Conservation (phyloP, 441 rosid species). For the Erodium trifolium region DNA sequence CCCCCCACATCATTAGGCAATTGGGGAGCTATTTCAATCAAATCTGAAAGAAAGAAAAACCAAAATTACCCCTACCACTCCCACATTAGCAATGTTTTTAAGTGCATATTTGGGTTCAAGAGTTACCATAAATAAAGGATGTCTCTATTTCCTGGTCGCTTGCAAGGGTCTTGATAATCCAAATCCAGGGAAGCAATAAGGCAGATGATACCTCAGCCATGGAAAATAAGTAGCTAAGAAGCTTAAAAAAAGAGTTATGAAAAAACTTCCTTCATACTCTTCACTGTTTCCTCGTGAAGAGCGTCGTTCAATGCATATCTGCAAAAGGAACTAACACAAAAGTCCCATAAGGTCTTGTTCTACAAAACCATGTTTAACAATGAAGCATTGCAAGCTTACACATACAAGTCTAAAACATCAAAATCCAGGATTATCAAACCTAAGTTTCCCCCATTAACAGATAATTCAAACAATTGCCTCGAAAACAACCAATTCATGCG, state of each 20-base stretch:
- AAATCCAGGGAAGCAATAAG: slow-evolving; percentile 2
- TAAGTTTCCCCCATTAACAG: background rate
- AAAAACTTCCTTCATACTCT: background rate
- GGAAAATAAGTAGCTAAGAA: background rate
- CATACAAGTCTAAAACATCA: background rate
- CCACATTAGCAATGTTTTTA: background rate
- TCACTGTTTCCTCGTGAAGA: background rate
- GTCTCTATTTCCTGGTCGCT: background rate
- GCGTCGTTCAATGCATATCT: background rate
- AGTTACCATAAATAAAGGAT: background rate
- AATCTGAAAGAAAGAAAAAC: slow-evolving; percentile 23
- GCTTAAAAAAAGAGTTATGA: background rate
- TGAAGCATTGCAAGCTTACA: no score
- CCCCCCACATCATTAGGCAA: slow-evolving; percentile 22
- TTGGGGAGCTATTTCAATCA: slow-evolving; percentile 37
- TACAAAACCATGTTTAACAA: background rate
- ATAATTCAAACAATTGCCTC: background rate
- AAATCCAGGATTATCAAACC: background rate
- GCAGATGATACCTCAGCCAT: slow-evolving; percentile 4
- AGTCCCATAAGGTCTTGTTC: background rate
- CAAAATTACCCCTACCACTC: slow-evolving; percentile 5
- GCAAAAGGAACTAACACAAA: background rate
- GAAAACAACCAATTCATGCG: background rate
- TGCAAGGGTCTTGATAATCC: slow-evolving; percentile 1
- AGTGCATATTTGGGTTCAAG: slow-evolving; percentile 1